Percentiles rank a stretch among this genome's conserved stretches.
These are phyloP conservation scores for Dactylellina haptotyla DNA, from an alignment of 2,329 filamentous ascomycete genomes.

Conservation along the genomic window DNA sequence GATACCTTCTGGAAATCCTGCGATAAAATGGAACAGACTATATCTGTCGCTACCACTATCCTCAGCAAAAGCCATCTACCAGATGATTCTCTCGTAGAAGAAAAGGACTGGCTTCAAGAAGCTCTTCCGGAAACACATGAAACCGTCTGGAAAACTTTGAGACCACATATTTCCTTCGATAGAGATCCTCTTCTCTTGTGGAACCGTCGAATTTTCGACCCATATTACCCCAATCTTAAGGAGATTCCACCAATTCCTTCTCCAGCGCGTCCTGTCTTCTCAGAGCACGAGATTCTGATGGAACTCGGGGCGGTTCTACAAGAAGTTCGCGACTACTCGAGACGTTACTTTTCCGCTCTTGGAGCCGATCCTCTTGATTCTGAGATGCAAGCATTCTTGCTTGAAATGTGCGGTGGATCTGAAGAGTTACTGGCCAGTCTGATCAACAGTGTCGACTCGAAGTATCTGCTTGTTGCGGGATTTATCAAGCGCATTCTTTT, in stretches of 20 bases:
- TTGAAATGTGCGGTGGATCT: slow-evolving; percentile 16
- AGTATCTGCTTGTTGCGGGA: slow-evolving; percentile 7
- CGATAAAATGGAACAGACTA: neutral
- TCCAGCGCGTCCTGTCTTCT: neutral
- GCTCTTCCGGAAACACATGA: neutral
- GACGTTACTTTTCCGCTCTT: slow-evolving; percentile 3
- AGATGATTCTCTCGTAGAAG: neutral
- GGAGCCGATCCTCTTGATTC: neutral
- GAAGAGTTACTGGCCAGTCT: neutral
- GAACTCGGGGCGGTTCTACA: slow-evolving; percentile 12
- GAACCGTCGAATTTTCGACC: neutral
- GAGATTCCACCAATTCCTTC: slow-evolving; percentile 19
- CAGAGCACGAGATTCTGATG: neutral
- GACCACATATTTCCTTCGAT: slow-evolving; percentile 11
- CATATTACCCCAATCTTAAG: neutral
- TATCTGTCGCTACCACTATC: neutral
- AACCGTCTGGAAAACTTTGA: slow-evolving; percentile 10
- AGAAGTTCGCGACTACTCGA: slow-evolving; percentile 15
- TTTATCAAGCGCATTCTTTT: slow-evolving; percentile 39
- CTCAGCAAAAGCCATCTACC: neutral
- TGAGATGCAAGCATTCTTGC: slow-evolving; percentile 1
- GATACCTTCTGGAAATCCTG: neutral
- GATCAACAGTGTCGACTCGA: slow-evolving; percentile 1
- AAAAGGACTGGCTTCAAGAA: neutral
- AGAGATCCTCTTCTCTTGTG: slow-evolving; percentile 13